Evolutionary conservation across 1,139 yeast genomes (phyloP), one percentile per base, ranked within the genome.

Genomic region (Hansenula lynferdii): DNA sequence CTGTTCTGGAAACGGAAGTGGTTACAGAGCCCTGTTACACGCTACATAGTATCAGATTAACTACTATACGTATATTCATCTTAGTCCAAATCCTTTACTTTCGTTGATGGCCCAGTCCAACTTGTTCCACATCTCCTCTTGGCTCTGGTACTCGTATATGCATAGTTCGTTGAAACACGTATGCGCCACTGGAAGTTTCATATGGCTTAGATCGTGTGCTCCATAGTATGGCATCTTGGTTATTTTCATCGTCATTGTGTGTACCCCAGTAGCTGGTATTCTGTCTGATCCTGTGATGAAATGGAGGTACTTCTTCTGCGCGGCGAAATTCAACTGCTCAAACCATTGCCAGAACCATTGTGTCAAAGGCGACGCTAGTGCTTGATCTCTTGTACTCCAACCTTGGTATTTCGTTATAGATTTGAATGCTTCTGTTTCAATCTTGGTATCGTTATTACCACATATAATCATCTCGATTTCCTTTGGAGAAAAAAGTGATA

Each of bases 161-260:
- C 92, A 85, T 30, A 92, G 60, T 62, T 90, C 96, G 56, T 89
- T 90, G 63, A 90, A 92, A 53, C 97, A 92, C 0, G 97, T 92
- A 54, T 90, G 97, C 0, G 97, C 90, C 10, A 82, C 64, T 0
- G 97, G 97, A 22, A 89, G 62, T 36, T 82, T 65, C 5, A 72
- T 64, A 38, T 67, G 58, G 43, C 75, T 12, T 11, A 4, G 5
- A 6, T 6, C 77, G 3, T 63, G 67, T 4, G 47, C 24, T 3
- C 82, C 81, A 20, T 22, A 24, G 12, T 18, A 18, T 9, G 28
- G 34, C 34, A 78, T 50, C 39, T 72, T 64, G 28, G 79, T 71
- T 34, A 85, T 75, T 45, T 81, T 81, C 53, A 90, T 82, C 31
- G 70, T 70, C 62, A 90, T 62, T 40, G 85, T 81, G 34, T 81